Conservation (phyloP, 1,139 yeast genomes). For the Taphrina populina region DNA sequence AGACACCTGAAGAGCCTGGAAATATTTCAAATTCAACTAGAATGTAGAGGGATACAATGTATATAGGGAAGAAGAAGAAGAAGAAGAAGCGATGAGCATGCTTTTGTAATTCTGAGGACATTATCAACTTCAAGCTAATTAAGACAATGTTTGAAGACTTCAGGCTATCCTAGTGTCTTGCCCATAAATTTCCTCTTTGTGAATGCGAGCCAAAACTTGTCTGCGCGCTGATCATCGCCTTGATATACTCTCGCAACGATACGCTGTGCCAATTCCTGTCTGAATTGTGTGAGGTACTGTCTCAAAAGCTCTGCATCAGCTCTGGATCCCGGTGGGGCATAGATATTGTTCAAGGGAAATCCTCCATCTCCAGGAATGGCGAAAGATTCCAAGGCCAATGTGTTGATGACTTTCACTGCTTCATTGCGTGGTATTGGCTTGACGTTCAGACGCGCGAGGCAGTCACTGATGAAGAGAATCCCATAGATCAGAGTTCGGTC, state of each 20-base stretch:
- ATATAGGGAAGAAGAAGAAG: too few relatives aligned
- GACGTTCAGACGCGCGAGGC: constrained; percentile 60
- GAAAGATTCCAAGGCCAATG: constrained; percentile 82
- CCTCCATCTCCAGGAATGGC: constrained; percentile 93
- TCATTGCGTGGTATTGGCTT: constrained; percentile 53
- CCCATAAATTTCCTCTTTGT: constrained; percentile 95
- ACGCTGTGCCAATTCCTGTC: constrained; percentile 88
- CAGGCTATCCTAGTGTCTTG: constrained; percentile 54
- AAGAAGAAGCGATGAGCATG: too few relatives aligned
- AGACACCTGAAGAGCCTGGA: too few relatives aligned
- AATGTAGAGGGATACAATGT: too few relatives aligned
- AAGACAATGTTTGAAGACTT: too few relatives aligned
- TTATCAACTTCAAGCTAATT: too few relatives aligned
- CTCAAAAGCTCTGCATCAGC: constrained; percentile 74
- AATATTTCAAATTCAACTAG: too few relatives aligned
- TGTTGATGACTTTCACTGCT: constrained; percentile 71
- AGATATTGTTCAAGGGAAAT: constrained; percentile 84
- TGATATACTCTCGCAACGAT: constrained; percentile 69
- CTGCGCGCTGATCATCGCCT: constrained; percentile 50
- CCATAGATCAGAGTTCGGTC: constrained; percentile 95
- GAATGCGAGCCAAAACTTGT: constrained; percentile 88
- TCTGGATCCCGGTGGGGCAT: constrained; percentile 71
- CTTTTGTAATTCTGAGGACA: too few relatives aligned
- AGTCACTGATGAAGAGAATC: constrained; percentile 83
- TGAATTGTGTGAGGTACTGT: constrained; percentile 79